These are phyloP conservation scores for Rhodotorula babjevae DNA, from an alignment of 768 basidiomycete genomes.

Conservation along the genomic window DNA sequence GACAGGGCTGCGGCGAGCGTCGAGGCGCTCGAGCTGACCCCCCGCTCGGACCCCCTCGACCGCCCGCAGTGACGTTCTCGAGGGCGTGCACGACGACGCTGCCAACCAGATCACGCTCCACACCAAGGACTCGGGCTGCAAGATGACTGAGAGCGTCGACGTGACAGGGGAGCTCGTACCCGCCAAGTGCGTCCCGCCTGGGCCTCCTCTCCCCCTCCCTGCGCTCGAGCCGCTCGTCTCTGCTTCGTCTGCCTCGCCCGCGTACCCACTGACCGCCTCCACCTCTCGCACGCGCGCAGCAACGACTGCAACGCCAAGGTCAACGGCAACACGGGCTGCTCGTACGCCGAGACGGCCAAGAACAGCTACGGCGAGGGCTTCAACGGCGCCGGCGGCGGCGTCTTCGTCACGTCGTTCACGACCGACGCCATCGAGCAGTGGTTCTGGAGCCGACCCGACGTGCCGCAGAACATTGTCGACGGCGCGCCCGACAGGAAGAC, in stretches of 20 bases:
- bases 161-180: constrained; percentile 7
- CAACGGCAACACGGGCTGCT: constrained; percentile 25
- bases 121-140: constrained; percentile 15
- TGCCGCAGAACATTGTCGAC: constrained; percentile 18
- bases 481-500: constrained; percentile 13
- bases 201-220: background rate
- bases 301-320: constrained; percentile 27
- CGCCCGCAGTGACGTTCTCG: constrained; percentile 19
- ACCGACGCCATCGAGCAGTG: constrained; percentile 12
- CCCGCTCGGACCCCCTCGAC: background rate
- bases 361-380: constrained; percentile 16
- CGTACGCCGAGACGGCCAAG: constrained; percentile 2
- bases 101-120: constrained; percentile 29
- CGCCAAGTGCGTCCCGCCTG: constrained; percentile 22
- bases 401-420: constrained; percentile 6
- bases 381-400: constrained; percentile 26
- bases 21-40: too few species aligned
- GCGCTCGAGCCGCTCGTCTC: too few species aligned
- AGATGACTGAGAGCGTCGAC: background rate
- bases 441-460: constrained; percentile 16
- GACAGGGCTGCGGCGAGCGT: too few species aligned
- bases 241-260: too few species aligned
- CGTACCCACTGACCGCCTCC: background rate
- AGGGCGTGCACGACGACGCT: constrained; percentile 13
- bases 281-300: background rate